Conservation (phyloP, 2,329 filamentous ascomycete genomes). For the Trichophyton rubrum region DNA sequence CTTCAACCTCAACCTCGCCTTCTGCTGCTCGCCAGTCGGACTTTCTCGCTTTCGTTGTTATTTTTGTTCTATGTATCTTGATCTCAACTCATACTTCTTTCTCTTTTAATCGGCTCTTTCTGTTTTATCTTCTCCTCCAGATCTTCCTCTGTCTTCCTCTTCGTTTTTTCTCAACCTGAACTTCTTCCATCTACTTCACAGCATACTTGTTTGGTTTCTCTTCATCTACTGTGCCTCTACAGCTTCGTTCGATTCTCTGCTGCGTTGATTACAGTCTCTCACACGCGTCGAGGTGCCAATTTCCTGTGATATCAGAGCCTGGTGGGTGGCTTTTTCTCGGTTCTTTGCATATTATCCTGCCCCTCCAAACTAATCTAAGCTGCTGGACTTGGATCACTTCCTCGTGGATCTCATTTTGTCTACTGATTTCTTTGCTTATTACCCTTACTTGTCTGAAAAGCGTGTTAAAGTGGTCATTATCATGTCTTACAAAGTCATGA, state of each 20-base stretch:
- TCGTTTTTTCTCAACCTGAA: background rate
- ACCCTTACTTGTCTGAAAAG: background rate
- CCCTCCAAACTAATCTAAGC: background rate
- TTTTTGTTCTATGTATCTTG: conserved; percentile 4
- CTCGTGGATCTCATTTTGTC: background rate
- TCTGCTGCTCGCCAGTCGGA: conserved; percentile 4
- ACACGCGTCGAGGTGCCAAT: background rate
- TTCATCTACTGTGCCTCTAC: background rate
- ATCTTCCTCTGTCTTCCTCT: background rate
- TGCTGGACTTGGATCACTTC: background rate
- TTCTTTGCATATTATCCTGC: conserved; percentile 2
- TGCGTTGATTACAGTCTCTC: background rate
- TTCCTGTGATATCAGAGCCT: background rate
- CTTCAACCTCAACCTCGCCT: conserved; percentile 3
- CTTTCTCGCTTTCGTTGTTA: conserved; percentile 3
- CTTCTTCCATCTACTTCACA: conserved; percentile 4
- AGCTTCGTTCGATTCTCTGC: background rate
- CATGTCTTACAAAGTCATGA: conserved; percentile 21
- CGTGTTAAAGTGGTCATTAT: background rate
- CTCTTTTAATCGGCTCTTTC: conserved; percentile 4
- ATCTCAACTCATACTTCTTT: conserved; percentile 5
- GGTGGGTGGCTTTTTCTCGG: background rate
- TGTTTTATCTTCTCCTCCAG: background rate
- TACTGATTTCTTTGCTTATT: background rate
- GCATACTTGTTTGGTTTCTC: conserved; percentile 5